A percentile compares a stretch with the other conserved stretches of the same genome.
These are phyloP conservation scores for Fusarium sp. DNA, from an alignment of 2,329 filamentous ascomycete species.

Conservation along the genomic window DNA sequence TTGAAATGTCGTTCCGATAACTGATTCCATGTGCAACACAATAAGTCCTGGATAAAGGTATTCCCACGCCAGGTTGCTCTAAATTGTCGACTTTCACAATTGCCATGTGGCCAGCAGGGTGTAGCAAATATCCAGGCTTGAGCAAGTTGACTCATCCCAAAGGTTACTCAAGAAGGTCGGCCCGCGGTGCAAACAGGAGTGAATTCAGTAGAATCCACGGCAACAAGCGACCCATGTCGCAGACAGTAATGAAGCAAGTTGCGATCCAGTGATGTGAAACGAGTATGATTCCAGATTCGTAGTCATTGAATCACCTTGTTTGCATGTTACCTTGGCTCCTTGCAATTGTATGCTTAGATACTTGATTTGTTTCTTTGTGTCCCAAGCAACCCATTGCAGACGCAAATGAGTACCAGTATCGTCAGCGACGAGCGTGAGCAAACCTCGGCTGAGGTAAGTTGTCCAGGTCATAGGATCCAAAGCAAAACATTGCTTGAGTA, in stretches of 20 bases:
- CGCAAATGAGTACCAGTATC: conserved; percentile 24
- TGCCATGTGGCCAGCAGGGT: conserved; percentile 16
- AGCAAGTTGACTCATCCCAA: conserved; percentile 9
- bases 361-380: conserved; percentile 24
- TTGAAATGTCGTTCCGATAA: not conserved
- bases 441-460: conserved; percentile 36
- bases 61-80: not conserved
- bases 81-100: conserved; percentile 21
- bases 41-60: not conserved
- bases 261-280: conserved; percentile 14
- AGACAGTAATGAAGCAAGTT: conserved; percentile 32
- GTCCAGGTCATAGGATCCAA: conserved; percentile 19
- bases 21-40: not conserved
- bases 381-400: conserved; percentile 26
- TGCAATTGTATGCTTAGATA: conserved; percentile 30
- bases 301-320: conserved; percentile 16
- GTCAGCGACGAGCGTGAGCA: conserved; percentile 32
- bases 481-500: conserved; percentile 15
- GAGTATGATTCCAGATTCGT: conserved; percentile 11
- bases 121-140: conserved; percentile 29
- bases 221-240: conserved; percentile 24
- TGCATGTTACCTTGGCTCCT: conserved; percentile 36
- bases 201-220: conserved; percentile 9
- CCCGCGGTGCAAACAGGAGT: conserved; percentile 2
- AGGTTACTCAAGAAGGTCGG: not conserved